Evolutionary conservation across 2,329 filamentous ascomycete species (phyloP).

Genomic region (Fusarium sp.): DNA sequence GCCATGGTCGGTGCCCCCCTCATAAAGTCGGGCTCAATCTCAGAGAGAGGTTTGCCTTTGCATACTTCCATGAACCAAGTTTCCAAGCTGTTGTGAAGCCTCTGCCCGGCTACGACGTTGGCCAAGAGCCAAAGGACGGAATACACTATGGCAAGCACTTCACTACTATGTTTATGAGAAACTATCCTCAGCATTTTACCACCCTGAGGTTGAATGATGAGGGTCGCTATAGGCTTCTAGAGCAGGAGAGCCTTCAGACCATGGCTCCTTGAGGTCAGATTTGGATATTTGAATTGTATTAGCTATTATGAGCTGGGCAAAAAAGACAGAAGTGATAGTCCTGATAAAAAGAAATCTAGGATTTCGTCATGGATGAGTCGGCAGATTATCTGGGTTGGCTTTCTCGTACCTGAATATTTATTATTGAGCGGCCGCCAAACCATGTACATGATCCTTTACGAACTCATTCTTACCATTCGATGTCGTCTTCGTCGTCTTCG

Average conservation of each 20-base stretch:
- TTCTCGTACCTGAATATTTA: neutral
- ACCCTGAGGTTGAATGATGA: slow-evolving; percentile 42
- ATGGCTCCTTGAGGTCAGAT: neutral
- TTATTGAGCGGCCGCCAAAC: neutral
- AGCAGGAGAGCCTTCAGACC: neutral
- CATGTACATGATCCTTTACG: too few species aligned
- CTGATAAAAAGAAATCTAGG: neutral
- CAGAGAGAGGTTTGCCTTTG: slow-evolving; percentile 56
- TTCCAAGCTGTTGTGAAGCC: slow-evolving; percentile 56
- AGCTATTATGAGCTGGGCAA: neutral
- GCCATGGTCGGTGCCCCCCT: slow-evolving; percentile 57
- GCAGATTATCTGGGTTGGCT: neutral
- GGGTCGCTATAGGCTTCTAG: neutral
- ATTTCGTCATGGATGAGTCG: too few species aligned
- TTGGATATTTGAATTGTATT: neutral
- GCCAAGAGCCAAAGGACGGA: slow-evolving; percentile 45
- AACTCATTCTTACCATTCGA: neutral
- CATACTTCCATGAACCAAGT: slow-evolving; percentile 61
- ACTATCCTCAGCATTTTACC: slow-evolving; percentile 57
- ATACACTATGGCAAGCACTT: slow-evolving; percentile 62
- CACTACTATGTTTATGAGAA: slow-evolving; percentile 60
- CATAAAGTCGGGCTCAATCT: slow-evolving; percentile 61
- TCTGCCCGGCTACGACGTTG: slow-evolving; percentile 48
- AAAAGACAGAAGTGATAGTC: neutral
- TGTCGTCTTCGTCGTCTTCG: neutral